A percentile compares a stretch with the other conserved stretches of the same genome.
These are phyloP conservation scores for Coprinopsis marcescibilis DNA, from an alignment of 768 basidiomycete genomes.

Conservation along the genomic window DNA sequence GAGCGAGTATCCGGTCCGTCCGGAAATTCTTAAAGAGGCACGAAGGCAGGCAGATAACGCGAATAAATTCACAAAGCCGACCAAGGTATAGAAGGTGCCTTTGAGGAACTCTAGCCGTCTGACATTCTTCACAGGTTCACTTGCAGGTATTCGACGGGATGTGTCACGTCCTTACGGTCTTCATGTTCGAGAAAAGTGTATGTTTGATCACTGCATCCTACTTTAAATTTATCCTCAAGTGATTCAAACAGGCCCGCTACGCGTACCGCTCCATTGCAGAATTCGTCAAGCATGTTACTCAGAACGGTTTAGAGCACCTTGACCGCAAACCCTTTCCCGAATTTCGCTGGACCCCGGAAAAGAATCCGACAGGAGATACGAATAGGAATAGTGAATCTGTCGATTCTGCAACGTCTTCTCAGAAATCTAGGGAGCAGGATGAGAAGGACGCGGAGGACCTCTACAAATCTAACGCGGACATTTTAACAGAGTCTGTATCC, in stretches of 20 bases:
- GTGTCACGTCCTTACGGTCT: conserved; percentile 71
- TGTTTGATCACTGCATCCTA: conserved; percentile 15
- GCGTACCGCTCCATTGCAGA: conserved; percentile 54
- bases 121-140: conserved; percentile 45
- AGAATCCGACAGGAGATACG: not conserved
- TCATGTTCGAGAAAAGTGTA: conserved; percentile 58
- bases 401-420: not conserved
- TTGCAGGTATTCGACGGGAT: conserved; percentile 73
- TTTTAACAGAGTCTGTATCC: no score
- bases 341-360: conserved; percentile 22
- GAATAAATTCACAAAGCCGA: conserved; percentile 44
- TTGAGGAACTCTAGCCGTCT: not conserved
- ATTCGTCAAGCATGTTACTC: conserved; percentile 51
- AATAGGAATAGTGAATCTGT: not conserved
- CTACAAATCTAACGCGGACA: no score
- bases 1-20: conserved; percentile 51
- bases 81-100: conserved; percentile 43
- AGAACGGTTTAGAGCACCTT: conserved; percentile 29
- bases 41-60: conserved; percentile 47
- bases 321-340: conserved; percentile 44
- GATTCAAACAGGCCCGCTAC: conserved; percentile 54
- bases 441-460: no score
- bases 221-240: not conserved
- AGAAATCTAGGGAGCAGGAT: not conserved
- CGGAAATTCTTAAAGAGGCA: conserved; percentile 42